A percentile compares a stretch with the other conserved stretches of the same genome.
Conservation (phyloP, 164 flowering plant species). For the Houttuynia cordata region DNA sequence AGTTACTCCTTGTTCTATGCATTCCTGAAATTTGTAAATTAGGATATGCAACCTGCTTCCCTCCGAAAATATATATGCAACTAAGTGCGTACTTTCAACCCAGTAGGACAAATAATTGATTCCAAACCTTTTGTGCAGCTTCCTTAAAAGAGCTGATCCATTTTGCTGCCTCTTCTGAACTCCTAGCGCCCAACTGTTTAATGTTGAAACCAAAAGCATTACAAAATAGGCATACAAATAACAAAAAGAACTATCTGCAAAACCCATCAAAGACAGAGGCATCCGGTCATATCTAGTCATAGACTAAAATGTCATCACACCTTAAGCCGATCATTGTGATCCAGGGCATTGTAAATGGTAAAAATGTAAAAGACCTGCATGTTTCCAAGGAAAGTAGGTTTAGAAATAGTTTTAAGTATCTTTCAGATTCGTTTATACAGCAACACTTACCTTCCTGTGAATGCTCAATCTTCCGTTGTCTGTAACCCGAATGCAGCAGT, state of each 20-base stretch:
- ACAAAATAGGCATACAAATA: neutral
- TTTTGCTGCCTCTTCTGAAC: conserved; percentile 86
- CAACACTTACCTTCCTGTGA: conserved; percentile 40
- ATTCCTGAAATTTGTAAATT: conserved; percentile 24
- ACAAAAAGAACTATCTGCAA: neutral
- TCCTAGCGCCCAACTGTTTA: conserved; percentile 66
- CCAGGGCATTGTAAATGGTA: conserved; percentile 59
- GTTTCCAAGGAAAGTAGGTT: conserved; percentile 1
- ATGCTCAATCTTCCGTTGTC: conserved; percentile 83
- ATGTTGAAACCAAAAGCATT: conserved; percentile 7
- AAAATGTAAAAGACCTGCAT: conserved; percentile 79
- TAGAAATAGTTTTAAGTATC: neutral
- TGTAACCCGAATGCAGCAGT: conserved; percentile 65
- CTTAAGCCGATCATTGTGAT: conserved; percentile 71
- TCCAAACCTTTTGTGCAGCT: conserved; percentile 52
- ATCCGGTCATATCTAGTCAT: neutral
- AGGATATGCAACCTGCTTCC: neutral
- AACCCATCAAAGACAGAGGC: neutral
- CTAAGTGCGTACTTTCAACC: neutral
- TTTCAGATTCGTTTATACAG: neutral
- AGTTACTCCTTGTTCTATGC: conserved; percentile 20
- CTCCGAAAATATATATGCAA: neutral
- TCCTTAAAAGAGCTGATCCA: conserved; percentile 71
- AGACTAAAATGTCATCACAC: conserved; percentile 16
- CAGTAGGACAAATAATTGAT: neutral